Conservation (phyloP, 2,329 filamentous ascomycete species). For the Sporothrix brasiliensis region DNA sequence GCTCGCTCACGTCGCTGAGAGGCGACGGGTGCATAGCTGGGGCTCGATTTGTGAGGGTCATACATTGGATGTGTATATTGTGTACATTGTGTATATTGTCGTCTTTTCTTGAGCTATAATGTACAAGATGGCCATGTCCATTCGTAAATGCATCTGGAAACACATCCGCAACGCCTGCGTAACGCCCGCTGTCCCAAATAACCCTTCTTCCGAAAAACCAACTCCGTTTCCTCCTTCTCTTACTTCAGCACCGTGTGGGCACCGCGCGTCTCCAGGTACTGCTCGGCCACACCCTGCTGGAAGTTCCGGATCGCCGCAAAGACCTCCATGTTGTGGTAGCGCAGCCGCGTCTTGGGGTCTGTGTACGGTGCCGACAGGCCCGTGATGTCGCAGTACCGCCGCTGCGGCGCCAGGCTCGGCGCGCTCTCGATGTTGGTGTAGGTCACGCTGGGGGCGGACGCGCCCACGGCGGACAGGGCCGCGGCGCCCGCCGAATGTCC, state of each 20-base stretch:
- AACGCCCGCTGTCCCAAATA: not conserved
- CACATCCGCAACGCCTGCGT: too few species aligned
- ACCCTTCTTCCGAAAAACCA: not conserved
- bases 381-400: conserved; percentile 94
- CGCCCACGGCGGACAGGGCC: conserved; percentile 29
- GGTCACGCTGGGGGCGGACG: conserved; percentile 71
- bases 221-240: conserved; percentile 38
- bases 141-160: not conserved
- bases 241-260: conserved; percentile 93
- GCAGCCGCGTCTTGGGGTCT: conserved; percentile 89
- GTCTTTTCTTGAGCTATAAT: not conserved
- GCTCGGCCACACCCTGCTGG: conserved; percentile 80
- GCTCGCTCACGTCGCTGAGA: conserved; percentile 78
- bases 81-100: not conserved
- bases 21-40: conserved; percentile 80
- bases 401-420: conserved; percentile 80
- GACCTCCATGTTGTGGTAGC: conserved; percentile 92
- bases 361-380: conserved; percentile 88
- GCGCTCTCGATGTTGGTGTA: conserved; percentile 95
- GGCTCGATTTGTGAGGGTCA: conserved; percentile 90
- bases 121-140: not conserved
- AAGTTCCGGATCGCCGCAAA: conserved; percentile 81
- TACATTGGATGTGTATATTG: conserved; percentile 56
- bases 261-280: conserved; percentile 84
- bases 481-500: not conserved